Base-by-base conservation (phyloP, 2,329 filamentous ascomycete species). In the Aspergillus brunneoviolaceus region DNA sequence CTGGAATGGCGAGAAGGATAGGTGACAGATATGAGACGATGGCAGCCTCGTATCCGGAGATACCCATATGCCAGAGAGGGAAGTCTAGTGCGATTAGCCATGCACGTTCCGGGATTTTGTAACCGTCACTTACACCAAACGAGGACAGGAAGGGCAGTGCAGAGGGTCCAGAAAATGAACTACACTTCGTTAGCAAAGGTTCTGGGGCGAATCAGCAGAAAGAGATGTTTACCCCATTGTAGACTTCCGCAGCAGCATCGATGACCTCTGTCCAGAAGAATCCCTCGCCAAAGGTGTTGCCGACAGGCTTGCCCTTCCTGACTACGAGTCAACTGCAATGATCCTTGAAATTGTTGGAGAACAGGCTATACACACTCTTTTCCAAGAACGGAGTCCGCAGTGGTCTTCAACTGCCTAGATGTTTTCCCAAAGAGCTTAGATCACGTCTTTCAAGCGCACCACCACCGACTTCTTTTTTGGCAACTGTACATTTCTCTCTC, bases 1-100 rank as follows among this genome's bases (percentile, higher is more conserved):
- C 81, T 51, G 83, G 83, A 63, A 92, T 88, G 23, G 83, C 87
- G 49, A 99, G 86, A 21, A 98, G 76, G 45, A 93, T 81, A 0
- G 95, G 95, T 4, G 93, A 90, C 55, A 94, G 76, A 3, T 91
- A 94, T 53, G 85, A 86, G 87, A 98, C 89, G 70, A 99, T 88
- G 66, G 96, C 83, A 49, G 88, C 89, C 78, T 99, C 95, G 72
- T 95, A 99, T 63, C 95, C 95, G 4, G 94, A 98, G 62, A 99
- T 96, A 29, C 95, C 95, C 95, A 99, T 99, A 75, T 97, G 87
- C 95, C 95, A 99, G 11, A 99, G 85, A 14, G 95, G 95, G 74
- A 99, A 99, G 77, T 96, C 89, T 92, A 63, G 31, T 29, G 49
- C 14, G 7, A 56, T 74, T 56, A 74, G 71, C 55, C 10, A 47